These are phyloP conservation scores for Ambrosia trifida DNA, from an alignment of 129 eudicot species.

Conservation along the genomic window DNA sequence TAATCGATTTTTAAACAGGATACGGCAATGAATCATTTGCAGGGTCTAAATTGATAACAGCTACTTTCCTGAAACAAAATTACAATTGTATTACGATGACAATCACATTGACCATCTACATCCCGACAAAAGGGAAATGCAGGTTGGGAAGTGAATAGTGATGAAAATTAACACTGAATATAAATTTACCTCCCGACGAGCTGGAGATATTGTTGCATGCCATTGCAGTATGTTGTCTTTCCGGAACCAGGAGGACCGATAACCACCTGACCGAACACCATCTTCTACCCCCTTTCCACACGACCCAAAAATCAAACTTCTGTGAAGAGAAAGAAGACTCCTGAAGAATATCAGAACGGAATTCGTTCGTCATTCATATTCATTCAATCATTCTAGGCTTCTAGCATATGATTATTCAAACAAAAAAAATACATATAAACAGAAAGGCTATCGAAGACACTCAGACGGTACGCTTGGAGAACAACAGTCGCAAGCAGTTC, in stretches of 20 bases:
- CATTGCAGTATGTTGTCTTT: conserved; percentile 96
- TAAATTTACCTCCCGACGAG: conserved; percentile 70
- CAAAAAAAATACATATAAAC: too few species aligned
- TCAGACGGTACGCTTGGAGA: too few species aligned
- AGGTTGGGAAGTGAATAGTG: not conserved
- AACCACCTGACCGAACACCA: conserved; percentile 96
- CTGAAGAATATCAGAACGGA: not conserved
- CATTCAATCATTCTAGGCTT: not conserved
- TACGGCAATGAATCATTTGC: conserved; percentile 96
- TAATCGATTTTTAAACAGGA: conserved; percentile 38
- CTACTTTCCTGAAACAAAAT: conserved; percentile 74
- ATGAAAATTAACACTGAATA: not conserved
- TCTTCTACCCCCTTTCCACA: conserved; percentile 20
- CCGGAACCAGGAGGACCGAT: conserved; percentile 98
- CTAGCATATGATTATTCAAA: too few species aligned
- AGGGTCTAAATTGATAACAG: conserved; percentile 90
- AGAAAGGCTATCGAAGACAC: too few species aligned
- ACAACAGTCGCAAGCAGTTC: too few species aligned
- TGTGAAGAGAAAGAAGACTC: not conserved
- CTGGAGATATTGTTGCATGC: conserved; percentile 83
- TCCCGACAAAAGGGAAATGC: not conserved
- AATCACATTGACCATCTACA: not conserved
- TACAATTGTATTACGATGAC: conserved; percentile 7
- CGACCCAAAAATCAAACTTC: conserved; percentile 1
- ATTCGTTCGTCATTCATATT: not conserved